Percentiles rank a stretch among this genome's conserved stretches.
Conservation (phyloP, 768 basidiomycete species). For the Lactifluus rugatus region DNA sequence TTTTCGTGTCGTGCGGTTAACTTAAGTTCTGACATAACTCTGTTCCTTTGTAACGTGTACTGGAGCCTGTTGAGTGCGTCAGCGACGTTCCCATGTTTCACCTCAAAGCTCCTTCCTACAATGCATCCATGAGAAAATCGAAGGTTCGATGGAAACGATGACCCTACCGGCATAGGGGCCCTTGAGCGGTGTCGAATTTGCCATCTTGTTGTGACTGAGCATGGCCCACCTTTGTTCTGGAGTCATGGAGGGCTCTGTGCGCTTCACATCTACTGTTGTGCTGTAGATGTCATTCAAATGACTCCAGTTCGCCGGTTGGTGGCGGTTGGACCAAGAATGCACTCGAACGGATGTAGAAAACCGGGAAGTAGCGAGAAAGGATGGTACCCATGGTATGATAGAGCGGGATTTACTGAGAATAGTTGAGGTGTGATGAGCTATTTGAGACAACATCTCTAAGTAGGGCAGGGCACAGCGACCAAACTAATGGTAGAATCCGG, state of each 20-base stretch:
- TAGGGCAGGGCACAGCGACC: not conserved
- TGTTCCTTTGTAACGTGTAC: slow-evolving; percentile 43
- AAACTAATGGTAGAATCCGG: not conserved
- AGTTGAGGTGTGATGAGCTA: not conserved
- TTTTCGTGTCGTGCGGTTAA: slow-evolving; percentile 64
- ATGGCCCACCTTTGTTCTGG: slow-evolving; percentile 8
- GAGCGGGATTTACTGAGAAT: not conserved
- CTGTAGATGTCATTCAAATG: slow-evolving; percentile 8
- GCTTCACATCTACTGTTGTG: not conserved
- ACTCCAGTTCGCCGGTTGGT: slow-evolving; percentile 8
- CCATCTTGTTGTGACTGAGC: slow-evolving; percentile 7
- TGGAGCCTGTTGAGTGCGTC: slow-evolving; percentile 43
- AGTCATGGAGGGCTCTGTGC: not conserved
- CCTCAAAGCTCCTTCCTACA: slow-evolving; percentile 52
- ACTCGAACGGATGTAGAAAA: not conserved
- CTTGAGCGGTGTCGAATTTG: not conserved
- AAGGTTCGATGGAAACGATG: not conserved
- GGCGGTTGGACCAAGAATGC: not conserved
- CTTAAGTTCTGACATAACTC: slow-evolving; percentile 41
- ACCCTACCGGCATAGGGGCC: slow-evolving; percentile 15
- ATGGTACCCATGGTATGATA: not conserved
- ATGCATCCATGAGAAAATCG: slow-evolving; percentile 5
- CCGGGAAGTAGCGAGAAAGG: not conserved
- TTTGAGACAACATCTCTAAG: slow-evolving; percentile 2
- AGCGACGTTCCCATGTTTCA: slow-evolving; percentile 35